Evolutionary conservation across 2,329 filamentous ascomycete genomes (phyloP), one percentile per base, ranked within the genome.

Genomic region (Alternaria sp.): DNA sequence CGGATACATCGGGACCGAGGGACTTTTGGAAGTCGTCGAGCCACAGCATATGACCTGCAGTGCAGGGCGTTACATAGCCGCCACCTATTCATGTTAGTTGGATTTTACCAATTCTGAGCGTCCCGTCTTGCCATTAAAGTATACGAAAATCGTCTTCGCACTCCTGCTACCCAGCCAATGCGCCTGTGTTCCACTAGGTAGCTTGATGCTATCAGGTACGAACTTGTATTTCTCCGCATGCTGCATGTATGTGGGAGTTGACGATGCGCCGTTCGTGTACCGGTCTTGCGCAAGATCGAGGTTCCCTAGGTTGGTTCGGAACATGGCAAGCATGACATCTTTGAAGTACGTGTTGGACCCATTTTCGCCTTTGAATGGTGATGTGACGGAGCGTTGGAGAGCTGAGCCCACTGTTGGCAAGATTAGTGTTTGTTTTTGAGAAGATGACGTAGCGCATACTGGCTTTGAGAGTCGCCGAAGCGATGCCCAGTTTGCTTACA

Each of bases 11-110:
- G 52, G 84, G 81, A 42, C 80, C 81, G 20, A 84, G 72, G n/a
- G 79, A 73, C 38, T 79, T 73, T 51, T 81, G 74, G 32, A 86
- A 73, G 16, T 81, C 78, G 20, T 72, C 68, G 49, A 84, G 78
- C 78, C 83, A 87, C 18, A 81, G 72, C 54, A 86, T 77, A 69
- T 87, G 84, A 42, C 78, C 82, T 7, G 79, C 63, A 6, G 74
- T 75, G 7, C 80, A 81, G 3, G 86, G 80, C 7, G 86, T 58
- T 3, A 81, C 81, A 67, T 86, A 89, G 5, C 87, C 87, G 44
- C 87, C 87, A 16, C 85, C 84, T 86, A 24, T 22, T 2, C 36
- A 28, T n/a, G 30, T 70, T 42, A 71, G 59, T 54, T 12, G 20
- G 1, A 38, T 26, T 8, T 6, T 34, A 8, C 1, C 14, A 8